Evolutionary conservation across 805 yeast genomes (phyloP), one percentile per base, ranked within the genome.

Genomic region (Priceomyces haplophilus): DNA sequence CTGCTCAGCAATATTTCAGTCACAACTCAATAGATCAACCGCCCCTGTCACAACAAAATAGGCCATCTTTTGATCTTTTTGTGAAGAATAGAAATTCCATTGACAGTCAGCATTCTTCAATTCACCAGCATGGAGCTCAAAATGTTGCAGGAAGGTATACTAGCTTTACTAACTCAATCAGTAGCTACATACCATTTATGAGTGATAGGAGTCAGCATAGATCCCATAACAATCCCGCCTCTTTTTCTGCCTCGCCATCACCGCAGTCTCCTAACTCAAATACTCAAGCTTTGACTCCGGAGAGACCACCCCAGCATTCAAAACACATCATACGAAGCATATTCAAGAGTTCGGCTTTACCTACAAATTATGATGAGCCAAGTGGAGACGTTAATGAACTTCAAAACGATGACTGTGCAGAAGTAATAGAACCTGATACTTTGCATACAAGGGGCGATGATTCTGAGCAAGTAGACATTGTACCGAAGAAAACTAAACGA

Each of bases 181-280:
- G 65, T 4, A 67, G 66, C 41, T 68, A 67, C 46, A 60, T 70
- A 29, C 74, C 75, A 6, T 70, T 70, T 44, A 67, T 67, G 67
- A 62, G 62, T 25, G 69, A 64, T 43, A 52, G 57, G 42, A 55
- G 51, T 33, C 55, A 55, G 27, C 48, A 56, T 37, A 42, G 52
- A 17, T 43, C 53, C 1, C 19, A 38, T 25, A 25, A 34, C 17
- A 15, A 15, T 15, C 35, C 45, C 12, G 50, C 47, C n/a, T 55
- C 53, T n/a, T n/a, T n/a, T 21, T 8, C 24, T 7, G 24, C 24
- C 6, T 21, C 24, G 8, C 24, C 51, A 49, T 16, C 48, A 50
- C 33, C 47, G 4, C 49, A 40, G 18, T 46, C 50, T 11, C 33
- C 47, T 5, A 27, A 27, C 6, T 34, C 47, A 7, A 27, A 27